These are phyloP conservation scores for Diaporthe citrichinensis DNA, from an alignment of 2,329 filamentous ascomycete genomes.

Conservation along the genomic window DNA sequence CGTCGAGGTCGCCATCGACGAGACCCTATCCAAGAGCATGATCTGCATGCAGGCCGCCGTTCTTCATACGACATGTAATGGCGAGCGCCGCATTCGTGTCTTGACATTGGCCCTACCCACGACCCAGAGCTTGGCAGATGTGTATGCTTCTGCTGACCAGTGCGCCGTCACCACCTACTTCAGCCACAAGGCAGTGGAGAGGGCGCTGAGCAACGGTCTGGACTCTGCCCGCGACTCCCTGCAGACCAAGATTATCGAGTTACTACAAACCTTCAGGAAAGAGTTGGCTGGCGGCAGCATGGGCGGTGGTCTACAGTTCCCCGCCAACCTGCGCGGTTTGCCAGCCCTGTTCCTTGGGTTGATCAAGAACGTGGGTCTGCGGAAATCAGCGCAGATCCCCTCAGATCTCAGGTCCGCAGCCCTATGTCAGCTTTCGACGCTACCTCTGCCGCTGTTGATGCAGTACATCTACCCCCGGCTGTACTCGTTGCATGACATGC, in stretches of 20 bases:
- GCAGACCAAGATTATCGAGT: slow-evolving; percentile 91
- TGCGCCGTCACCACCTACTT: slow-evolving; percentile 94
- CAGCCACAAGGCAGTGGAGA: slow-evolving; percentile 97
- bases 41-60: slow-evolving; percentile 96
- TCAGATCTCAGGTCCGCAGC: slow-evolving; percentile 94
- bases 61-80: slow-evolving; percentile 97
- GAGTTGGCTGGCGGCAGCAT: slow-evolving; percentile 96
- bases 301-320: slow-evolving; percentile 94
- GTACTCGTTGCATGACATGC: slow-evolving; percentile 96
- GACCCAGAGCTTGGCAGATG: slow-evolving; percentile 88
- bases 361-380: slow-evolving; percentile 95
- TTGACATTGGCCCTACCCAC: slow-evolving; percentile 94
- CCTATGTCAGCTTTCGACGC: slow-evolving; percentile 92
- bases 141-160: slow-evolving; percentile 96
- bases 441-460: slow-evolving; percentile 89
- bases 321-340: slow-evolving; percentile 89
- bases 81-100: slow-evolving; percentile 94
- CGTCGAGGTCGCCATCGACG: slow-evolving; percentile 97
- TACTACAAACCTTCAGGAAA: slow-evolving; percentile 96
- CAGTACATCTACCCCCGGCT: slow-evolving; percentile 91
- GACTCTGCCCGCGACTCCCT: slow-evolving; percentile 93
- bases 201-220: slow-evolving; percentile 85
- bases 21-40: slow-evolving; percentile 90
- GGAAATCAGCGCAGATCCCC: slow-evolving; percentile 93
- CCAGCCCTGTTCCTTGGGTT: slow-evolving; percentile 93